Evolutionary conservation across 2,329 filamentous ascomycete species (phyloP), one percentile per base, ranked within the genome.

Genomic region (Diaporthe vaccinii): DNA sequence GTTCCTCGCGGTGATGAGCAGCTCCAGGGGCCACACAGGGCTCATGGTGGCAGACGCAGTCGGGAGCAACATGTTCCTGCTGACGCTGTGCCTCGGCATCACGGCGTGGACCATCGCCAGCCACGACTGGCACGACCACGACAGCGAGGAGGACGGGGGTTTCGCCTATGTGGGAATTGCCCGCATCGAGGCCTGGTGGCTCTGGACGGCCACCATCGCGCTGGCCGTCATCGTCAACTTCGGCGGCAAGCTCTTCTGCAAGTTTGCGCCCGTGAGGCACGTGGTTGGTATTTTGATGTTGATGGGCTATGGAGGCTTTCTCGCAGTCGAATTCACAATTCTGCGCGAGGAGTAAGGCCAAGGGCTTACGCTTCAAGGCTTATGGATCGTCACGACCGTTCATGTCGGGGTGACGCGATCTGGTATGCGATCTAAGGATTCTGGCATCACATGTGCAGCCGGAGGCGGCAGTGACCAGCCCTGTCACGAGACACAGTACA

Each of bases 61-160:
- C 0, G 88, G 88, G 6, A 89, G 87, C 76, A 90, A 90, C 75
- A 87, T 90, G 46, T 91, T 90, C 78, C 80, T 90, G 44, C 80
- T 90, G 22, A 86, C 87, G 2, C 80, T 90, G 5, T 90, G 88
- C 78, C 80, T 85, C 22, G 88, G 86, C 0, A 81, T 87, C 20
- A 31, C 73, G 3, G 51, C 75, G 14, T 76, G 75, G 75, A 76
- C 68, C 41, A 61, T 76, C 34, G 75, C 68, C 15, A 41, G 44
- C 28, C 73, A 76, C 41, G 73, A 72, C 73, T 76, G 75, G 75
- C 75, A 76, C 25, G 73, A 76, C 17, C 75, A 76, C 73, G 75
- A 76, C 17, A 55, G 72, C 68, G 73, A 72, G 4, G 44, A 53
- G 15, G 75, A 76, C 44, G 75, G 61, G 2, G 58, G 53, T 2